phyloP scores from a whole-genome alignment of 148 eudicot species.

The Mesembryanthemum crystallinum region DNA sequence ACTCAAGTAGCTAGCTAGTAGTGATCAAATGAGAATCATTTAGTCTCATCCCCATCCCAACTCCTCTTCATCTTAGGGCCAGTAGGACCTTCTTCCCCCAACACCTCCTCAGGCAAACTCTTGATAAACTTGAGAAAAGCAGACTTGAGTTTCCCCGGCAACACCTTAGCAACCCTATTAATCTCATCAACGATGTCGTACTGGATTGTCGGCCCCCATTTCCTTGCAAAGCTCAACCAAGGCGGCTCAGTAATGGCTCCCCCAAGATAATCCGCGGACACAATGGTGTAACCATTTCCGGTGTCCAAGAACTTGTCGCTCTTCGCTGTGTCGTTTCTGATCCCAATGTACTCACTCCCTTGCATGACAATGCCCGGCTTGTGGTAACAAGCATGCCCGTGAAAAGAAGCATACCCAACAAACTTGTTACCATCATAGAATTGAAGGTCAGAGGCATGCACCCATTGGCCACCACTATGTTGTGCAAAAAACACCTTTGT shows the following conservation, averaged over 20 bases:
- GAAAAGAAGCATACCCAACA: constrained; percentile 35
- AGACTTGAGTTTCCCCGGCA: constrained; percentile 31
- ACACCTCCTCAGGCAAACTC: constrained; percentile 36
- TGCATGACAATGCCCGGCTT: constrained; percentile 30
- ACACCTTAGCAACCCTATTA: constrained; percentile 24
- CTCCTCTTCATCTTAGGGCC: constrained; percentile 39
- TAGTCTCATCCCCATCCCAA: constrained; percentile 44
- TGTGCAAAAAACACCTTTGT: constrained; percentile 34
- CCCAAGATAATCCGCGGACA: constrained; percentile 38
- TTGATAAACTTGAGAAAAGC: constrained; percentile 23
- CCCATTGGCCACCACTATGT: constrained; percentile 42
- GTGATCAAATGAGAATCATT: too few relatives aligned
- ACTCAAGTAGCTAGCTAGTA: too few relatives aligned
- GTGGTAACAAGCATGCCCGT: constrained; percentile 40
- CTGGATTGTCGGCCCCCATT: constrained; percentile 42
- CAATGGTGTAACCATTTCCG: constrained; percentile 17
- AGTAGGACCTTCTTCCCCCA: constrained; percentile 44
- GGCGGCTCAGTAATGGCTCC: constrained; percentile 23
- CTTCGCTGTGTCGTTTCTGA: constrained; percentile 32
- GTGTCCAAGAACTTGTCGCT: constrained; percentile 29
- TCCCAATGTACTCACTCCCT: constrained; percentile 29
- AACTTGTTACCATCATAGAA: constrained; percentile 27
- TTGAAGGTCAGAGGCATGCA: constrained; percentile 29
- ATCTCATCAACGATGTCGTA: constrained; percentile 34
- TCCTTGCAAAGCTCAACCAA: constrained; percentile 37